Evolutionary conservation across 2,329 filamentous ascomycete genomes (phyloP).

Genomic region (Penicillium paneum): DNA sequence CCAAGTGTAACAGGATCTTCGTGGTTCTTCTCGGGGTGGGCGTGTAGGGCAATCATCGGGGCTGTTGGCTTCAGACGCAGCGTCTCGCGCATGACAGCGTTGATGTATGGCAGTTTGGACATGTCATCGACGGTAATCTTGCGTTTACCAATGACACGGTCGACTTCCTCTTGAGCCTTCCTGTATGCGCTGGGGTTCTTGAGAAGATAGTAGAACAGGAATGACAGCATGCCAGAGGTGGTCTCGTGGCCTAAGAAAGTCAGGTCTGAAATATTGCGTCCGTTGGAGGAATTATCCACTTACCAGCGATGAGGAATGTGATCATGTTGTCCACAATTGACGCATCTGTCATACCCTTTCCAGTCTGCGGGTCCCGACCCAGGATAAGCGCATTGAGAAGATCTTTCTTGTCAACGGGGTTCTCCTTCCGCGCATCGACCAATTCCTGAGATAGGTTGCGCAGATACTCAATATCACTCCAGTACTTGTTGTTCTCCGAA

Average conservation of each 20-base stretch:
- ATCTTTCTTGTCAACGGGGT: conserved; percentile 61
- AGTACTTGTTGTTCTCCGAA: conserved; percentile 31
- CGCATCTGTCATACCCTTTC: conserved; percentile 60
- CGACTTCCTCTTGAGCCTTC: conserved; percentile 66
- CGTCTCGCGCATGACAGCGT: conserved; percentile 63
- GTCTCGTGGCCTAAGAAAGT: conserved; percentile 60
- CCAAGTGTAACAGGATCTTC: conserved; percentile 50
- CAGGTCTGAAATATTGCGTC: neutral
- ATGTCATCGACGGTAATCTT: conserved; percentile 61
- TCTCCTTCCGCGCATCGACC: conserved; percentile 55
- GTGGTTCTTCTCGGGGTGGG: conserved; percentile 43
- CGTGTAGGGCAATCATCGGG: conserved; percentile 50
- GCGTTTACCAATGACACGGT: conserved; percentile 59
- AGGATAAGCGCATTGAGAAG: conserved; percentile 68
- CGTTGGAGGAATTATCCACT: neutral
- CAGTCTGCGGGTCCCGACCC: conserved; percentile 65
- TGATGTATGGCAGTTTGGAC: conserved; percentile 62
- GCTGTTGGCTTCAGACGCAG: conserved; percentile 60
- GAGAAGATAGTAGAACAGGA: conserved; percentile 62
- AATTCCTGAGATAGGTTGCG: conserved; percentile 58
- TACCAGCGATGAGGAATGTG: conserved; percentile 66
- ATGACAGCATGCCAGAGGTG: conserved; percentile 65
- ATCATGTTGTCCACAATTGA: conserved; percentile 68
- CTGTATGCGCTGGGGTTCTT: conserved; percentile 60
- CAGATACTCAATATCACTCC: conserved; percentile 43